Conservation (phyloP, 202 grass and related monocot species). For the Digitaria exilis region DNA sequence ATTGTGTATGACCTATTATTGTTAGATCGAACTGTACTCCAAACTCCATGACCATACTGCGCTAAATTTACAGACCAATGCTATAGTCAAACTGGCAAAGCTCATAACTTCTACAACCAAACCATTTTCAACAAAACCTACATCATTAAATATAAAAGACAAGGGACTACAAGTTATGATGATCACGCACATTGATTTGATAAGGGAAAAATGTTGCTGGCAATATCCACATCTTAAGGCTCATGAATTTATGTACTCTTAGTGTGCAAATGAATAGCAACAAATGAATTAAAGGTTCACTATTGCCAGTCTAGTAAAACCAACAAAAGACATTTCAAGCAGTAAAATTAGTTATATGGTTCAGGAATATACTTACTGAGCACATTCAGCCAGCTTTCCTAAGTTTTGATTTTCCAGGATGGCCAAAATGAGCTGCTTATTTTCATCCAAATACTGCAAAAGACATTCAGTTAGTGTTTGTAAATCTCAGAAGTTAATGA, state of each 20-base stretch:
- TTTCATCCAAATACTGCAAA: constrained; percentile 98
- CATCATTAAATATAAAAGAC: neutral
- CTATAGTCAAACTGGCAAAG: neutral
- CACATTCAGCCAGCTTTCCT: constrained; percentile 97
- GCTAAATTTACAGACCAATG: neutral
- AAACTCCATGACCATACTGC: neutral
- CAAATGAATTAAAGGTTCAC: neutral
- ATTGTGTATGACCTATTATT: neutral
- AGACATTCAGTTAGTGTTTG: neutral
- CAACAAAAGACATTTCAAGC: constrained; percentile 10
- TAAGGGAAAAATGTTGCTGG: neutral
- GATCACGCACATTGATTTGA: neutral
- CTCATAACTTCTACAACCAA: neutral
- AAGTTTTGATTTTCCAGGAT: constrained; percentile 98
- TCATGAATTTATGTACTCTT: neutral
- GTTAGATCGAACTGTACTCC: neutral
- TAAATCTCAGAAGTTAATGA: neutral
- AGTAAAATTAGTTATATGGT: constrained; percentile 5
- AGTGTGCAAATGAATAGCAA: constrained; percentile 6
- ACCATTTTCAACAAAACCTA: constrained; percentile 17
- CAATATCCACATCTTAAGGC: neutral
- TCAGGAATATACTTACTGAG: constrained; percentile 70
- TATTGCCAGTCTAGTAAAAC: neutral
- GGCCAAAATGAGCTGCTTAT: constrained; percentile 98
- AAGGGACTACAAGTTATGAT: neutral